Base-by-base conservation (phyloP, 23 red algal species). In the Gracilaria domingensis region DNA sequence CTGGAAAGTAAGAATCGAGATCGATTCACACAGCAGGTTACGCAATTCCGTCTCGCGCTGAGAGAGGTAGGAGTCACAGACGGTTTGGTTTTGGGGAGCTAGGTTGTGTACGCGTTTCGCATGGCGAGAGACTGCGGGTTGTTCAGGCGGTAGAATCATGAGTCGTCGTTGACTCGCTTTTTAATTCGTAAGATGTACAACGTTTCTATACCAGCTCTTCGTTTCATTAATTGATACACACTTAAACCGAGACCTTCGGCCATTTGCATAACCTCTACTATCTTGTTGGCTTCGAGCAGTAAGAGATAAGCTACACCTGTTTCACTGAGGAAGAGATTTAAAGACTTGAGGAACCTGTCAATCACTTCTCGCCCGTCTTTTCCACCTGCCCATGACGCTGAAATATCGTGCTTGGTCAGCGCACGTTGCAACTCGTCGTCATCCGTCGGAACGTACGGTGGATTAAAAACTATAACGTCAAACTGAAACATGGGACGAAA, bases 1-100 rank as follows among this genome's bases (percentile, higher is more conserved):
- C 79, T 96, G 21, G 94, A 96, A 79, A 96, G 83, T 82, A 96
- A 96, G 88, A 96, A 96, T 84, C 57, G 86, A 56, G 94, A 96
- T 67, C 54, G 79, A 74, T 96, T 96, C 82, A 96, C 94, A 17
- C 85, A 87, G 65, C 82, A 96, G 38, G 86, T 85, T 30, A 93
- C 79, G 48, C 80, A 91, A 65, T 96, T 96, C 83, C 94, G 94
- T 58, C 87, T 81, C 11, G 76, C 87, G 32, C 56, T 90, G 54
- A 80, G 76, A 81, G 74, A 70, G 48, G 87, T 79, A 74, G 87
- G 87, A 44, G 87, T 90, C 17, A 90, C 87, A 76, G 87, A 90
- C 42, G 45, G 72, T 51, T 77, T 77, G 72, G 45, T 77, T 3
- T 77, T 49, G 72, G 72, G 72, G 72, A 28, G 24, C 42, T 77